Conservation (phyloP, 192 early-diverging fungal genomes). For the Backusella mclennaniae region DNA sequence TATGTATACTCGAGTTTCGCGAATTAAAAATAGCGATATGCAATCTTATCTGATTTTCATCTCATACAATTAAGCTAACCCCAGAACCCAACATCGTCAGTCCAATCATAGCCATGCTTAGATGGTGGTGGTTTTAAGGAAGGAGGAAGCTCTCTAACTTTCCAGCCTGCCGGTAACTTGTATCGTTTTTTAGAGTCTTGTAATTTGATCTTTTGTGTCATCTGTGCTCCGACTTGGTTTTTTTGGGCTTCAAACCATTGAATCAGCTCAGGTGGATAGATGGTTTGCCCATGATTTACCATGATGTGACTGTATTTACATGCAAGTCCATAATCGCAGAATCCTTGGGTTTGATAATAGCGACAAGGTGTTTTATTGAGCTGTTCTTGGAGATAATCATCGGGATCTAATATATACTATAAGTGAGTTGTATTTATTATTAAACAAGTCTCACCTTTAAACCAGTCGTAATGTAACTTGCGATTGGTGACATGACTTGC, state of each 20-base stretch:
- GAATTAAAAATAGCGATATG: too few species aligned
- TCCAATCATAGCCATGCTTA: conserved; percentile 35
- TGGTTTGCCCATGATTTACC: conserved; percentile 1
- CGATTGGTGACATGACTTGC: conserved; percentile 28
- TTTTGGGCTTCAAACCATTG: conserved; percentile 10
- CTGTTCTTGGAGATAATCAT: conserved; percentile 35
- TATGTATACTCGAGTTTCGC: too few species aligned
- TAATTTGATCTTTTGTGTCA: neutral
- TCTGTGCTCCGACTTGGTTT: neutral
- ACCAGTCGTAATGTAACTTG: conserved; percentile 40
- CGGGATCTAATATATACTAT: conserved; percentile 22
- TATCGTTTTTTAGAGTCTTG: conserved; percentile 19
- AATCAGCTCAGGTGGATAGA: conserved; percentile 22
- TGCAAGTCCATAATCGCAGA: conserved; percentile 36
- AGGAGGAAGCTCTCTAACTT: conserved; percentile 32
- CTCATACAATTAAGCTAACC: conserved; percentile 2
- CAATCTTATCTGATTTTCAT: too few species aligned
- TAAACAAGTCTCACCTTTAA: conserved; percentile 15
- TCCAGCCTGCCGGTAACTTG: conserved; percentile 34
- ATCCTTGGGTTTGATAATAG: conserved; percentile 23
- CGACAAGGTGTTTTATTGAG: conserved; percentile 36
- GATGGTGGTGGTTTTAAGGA: conserved; percentile 37
- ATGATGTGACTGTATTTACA: conserved; percentile 41
- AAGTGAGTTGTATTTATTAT: neutral
- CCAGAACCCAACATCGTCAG: conserved; percentile 31